Evolutionary conservation across 2,329 filamentous ascomycete genomes (phyloP), one percentile per base, ranked within the genome.

Genomic region (Cladosporium sphaerospermum): DNA sequence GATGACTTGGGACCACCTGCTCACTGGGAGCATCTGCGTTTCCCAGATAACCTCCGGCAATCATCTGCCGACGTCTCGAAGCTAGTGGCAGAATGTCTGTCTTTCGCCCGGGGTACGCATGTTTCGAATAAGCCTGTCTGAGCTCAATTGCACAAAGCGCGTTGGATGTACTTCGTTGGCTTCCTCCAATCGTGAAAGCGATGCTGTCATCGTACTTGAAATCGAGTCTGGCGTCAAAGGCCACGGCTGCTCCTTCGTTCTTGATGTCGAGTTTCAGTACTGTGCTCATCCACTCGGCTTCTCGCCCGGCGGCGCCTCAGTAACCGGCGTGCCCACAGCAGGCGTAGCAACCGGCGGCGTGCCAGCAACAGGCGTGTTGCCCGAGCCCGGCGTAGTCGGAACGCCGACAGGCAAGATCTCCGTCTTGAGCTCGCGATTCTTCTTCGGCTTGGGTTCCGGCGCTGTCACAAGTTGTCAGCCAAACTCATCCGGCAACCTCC

Each of bases 381-480:
- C 23, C n/a, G 42, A 44, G 2, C 40, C 40, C 9, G 48, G 48
- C 16, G 46, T 49, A 51, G 48, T 36, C 14, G 48, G 43, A 11
- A 65, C 58, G 28, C 73, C 70, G 57, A 75, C 71, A 39, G 75
- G 75, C 54, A 76, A 62, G 53, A 83, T 80, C 57, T 76, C 76
- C 11, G 78, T 81, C 66, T 84, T 85, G 59, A 85, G 67, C 65
- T 83, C 80, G 55, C 81, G 71, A 45, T 81, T 80, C 69, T 80
- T 83, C 70, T 85, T 85, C 46, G 79, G 76, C 61, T 80, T 80
- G 41, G 82, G 82, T 59, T 83, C 81, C 2, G 82, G 82, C 32
- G 82, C 82, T 81, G 53, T 10, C 44, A 28, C 13, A 13, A 23
- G 4, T 28, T 13, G 16, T 50, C 23, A 50, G 47, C 33, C 5